These are phyloP conservation scores for Clonostachys solani DNA, from an alignment of 2,329 filamentous ascomycete species.

Conservation along the genomic window DNA sequence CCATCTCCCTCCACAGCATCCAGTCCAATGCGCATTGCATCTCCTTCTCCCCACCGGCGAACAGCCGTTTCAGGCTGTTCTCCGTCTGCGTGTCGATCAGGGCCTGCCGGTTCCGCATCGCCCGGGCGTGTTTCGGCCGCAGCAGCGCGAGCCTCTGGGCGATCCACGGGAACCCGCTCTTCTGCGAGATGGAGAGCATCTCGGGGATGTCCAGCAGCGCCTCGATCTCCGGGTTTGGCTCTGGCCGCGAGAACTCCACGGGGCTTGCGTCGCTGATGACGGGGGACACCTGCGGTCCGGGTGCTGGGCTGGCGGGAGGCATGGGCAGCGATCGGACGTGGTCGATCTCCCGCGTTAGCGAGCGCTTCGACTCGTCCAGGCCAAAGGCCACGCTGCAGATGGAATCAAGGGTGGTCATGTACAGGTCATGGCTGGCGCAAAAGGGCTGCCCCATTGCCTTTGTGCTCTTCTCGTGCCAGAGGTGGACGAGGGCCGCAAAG, in stretches of 20 bases:
- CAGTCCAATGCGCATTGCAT: conserved; percentile 21
- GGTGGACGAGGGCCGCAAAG: conserved; percentile 17
- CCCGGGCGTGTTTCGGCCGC: conserved; percentile 14
- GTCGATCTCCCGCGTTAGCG: conserved; percentile 10
- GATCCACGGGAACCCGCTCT: neutral
- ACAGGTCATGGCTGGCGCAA: conserved; percentile 19
- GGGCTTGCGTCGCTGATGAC: conserved; percentile 9
- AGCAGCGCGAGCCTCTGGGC: conserved; percentile 14
- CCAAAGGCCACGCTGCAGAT: conserved; percentile 23
- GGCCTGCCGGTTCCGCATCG: conserved; percentile 13
- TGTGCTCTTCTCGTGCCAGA: conserved; percentile 26
- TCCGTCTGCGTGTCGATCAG: conserved; percentile 13
- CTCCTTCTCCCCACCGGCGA: conserved; percentile 1
- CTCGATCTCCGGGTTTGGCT: conserved; percentile 9
- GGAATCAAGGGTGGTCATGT: conserved; percentile 21
- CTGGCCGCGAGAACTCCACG: conserved; percentile 7
- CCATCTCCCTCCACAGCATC: conserved; percentile 24
- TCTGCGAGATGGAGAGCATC: conserved; percentile 8
- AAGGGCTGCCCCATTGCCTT: conserved; percentile 16
- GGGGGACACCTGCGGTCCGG: conserved; percentile 3
- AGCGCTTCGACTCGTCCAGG: conserved; percentile 12
- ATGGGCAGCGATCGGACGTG: neutral
- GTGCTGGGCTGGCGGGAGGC: neutral
- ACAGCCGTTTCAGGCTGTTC: conserved; percentile 10
- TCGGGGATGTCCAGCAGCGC: conserved; percentile 14